Evolutionary conservation across 768 basidiomycete genomes (phyloP).

Genomic region (Daedalea quercina): DNA sequence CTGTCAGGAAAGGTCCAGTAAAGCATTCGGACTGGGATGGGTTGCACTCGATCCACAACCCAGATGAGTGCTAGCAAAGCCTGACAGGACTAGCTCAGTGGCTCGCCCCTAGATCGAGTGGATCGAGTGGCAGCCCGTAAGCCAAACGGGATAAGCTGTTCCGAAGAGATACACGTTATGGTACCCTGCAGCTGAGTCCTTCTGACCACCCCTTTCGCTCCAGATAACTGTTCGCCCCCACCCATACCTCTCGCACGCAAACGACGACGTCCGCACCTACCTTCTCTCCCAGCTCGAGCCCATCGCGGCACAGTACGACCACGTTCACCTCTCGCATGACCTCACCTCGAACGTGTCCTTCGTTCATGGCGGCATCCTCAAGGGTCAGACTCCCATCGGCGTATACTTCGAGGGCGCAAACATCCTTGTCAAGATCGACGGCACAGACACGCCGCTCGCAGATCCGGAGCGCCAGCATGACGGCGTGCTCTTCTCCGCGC

Average conservation of each 20-base stretch:
- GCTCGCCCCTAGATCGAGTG: too few relatives aligned
- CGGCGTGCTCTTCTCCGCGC: conserved; percentile 70
- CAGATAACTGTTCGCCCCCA: conserved; percentile 67
- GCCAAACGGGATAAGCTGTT: too few relatives aligned
- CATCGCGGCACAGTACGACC: conserved; percentile 35
- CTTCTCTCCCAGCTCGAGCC: conserved; percentile 47
- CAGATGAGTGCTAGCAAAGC: too few relatives aligned
- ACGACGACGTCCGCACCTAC: conserved; percentile 58
- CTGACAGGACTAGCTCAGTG: too few relatives aligned
- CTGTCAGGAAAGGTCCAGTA: too few relatives aligned
- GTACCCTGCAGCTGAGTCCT: background rate
- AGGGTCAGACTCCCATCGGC: conserved; percentile 4
- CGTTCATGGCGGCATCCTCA: conserved; percentile 6
- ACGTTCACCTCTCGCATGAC: conserved; percentile 50
- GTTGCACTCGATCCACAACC: too few relatives aligned
- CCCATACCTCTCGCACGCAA: conserved; percentile 73
- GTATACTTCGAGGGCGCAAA: conserved; percentile 65
- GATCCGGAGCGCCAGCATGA: conserved; percentile 23
- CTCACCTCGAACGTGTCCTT: conserved; percentile 41
- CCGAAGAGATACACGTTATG: too few relatives aligned
- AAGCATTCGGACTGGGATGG: too few relatives aligned
- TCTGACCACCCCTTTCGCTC: background rate
- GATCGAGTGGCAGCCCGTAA: too few relatives aligned
- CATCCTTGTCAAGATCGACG: conserved; percentile 57
- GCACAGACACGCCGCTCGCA: conserved; percentile 29